Evolutionary conservation across 108 stramenopile genomes (phyloP).

Genomic region (Chaetoceros tenuissimus): DNA sequence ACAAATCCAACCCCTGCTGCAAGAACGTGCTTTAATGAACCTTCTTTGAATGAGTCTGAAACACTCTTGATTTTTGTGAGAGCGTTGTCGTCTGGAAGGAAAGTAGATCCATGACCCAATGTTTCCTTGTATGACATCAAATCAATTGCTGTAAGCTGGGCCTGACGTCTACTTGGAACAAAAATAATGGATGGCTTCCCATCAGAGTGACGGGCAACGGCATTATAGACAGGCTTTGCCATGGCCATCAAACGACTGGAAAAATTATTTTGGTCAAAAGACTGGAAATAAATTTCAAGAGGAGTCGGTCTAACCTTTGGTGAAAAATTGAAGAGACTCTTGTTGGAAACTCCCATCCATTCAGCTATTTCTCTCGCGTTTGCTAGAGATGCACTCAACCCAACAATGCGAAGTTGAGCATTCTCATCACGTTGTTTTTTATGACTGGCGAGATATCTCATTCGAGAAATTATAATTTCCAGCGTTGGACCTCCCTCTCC

Average conservation of each 20-base stretch:
- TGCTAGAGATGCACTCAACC: slow-evolving; percentile 87
- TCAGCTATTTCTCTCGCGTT: slow-evolving; percentile 97
- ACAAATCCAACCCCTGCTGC: slow-evolving; percentile 88
- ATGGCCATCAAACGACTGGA: slow-evolving; percentile 88
- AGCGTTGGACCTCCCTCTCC: slow-evolving; percentile 83
- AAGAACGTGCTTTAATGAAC: slow-evolving; percentile 81
- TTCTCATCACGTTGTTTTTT: slow-evolving; percentile 27
- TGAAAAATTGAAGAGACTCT: slow-evolving; percentile 91
- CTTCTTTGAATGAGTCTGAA: slow-evolving; percentile 51
- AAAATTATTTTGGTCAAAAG: slow-evolving; percentile 92
- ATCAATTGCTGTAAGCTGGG: slow-evolving; percentile 96
- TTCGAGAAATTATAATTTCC: slow-evolving; percentile 94
- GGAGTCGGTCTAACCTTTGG: slow-evolving; percentile 89
- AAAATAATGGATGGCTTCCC: slow-evolving; percentile 79
- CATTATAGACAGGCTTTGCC: slow-evolving; percentile 93
- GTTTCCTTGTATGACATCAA: slow-evolving; percentile 87
- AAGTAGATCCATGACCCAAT: slow-evolving; percentile 30
- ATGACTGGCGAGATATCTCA: slow-evolving; percentile 87
- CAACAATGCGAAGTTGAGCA: slow-evolving; percentile 75
- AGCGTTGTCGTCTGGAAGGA: slow-evolving; percentile 16
- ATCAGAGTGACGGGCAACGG: slow-evolving; percentile 62
- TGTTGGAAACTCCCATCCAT: slow-evolving; percentile 91
- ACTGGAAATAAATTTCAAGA: slow-evolving; percentile 89
- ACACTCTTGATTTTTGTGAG: slow-evolving; percentile 12
- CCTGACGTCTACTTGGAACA: slow-evolving; percentile 94